These are phyloP conservation scores for Brasilioporus rufonigricans DNA, from an alignment of 768 basidiomycete species.

Conservation along the genomic window DNA sequence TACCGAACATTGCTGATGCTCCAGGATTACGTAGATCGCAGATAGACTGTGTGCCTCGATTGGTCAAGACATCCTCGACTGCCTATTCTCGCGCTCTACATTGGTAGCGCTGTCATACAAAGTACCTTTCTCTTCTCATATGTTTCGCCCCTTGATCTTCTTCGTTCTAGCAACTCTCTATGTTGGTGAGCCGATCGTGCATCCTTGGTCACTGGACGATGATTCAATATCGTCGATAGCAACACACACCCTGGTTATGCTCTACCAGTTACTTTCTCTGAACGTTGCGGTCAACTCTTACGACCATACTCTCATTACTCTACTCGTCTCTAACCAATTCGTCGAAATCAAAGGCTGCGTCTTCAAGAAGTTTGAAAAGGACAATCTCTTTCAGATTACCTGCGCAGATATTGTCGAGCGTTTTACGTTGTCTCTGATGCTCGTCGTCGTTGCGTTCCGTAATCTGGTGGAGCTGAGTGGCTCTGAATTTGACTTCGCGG, in stretches of 20 bases:
- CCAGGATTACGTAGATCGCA: conserved; percentile 62
- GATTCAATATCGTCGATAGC: conserved; percentile 43
- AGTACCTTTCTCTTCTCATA: conserved; percentile 57
- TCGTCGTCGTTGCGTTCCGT: conserved; percentile 85
- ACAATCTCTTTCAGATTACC: conserved; percentile 97
- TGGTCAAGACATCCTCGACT: conserved; percentile 96
- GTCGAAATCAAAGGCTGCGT: conserved; percentile 99
- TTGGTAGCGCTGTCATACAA: conserved; percentile 68
- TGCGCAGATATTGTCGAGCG: conserved; percentile 99
- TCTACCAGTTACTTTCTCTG: conserved; percentile 91
- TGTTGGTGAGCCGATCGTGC: conserved; percentile 53
- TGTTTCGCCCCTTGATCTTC: conserved; percentile 78
- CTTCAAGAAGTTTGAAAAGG: conserved; percentile 99
- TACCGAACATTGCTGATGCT: not conserved
- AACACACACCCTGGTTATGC: conserved; percentile 88
- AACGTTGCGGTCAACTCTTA: conserved; percentile 99
- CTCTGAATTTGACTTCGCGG: conserved; percentile 75
- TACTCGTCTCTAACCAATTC: conserved; percentile 96
- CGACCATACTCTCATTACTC: conserved; percentile 90
- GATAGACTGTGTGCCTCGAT: conserved; percentile 94
- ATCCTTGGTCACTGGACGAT: not conserved
- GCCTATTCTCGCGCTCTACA: conserved; percentile 91
- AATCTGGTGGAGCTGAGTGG: conserved; percentile 94
- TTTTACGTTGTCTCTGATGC: conserved; percentile 89
- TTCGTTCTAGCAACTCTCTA: conserved; percentile 82